Percentiles rank a stretch among this genome's conserved stretches.
phyloP scores from a whole-genome alignment of 352 stramenopile genomes.

The Phytophthora cactorum region DNA sequence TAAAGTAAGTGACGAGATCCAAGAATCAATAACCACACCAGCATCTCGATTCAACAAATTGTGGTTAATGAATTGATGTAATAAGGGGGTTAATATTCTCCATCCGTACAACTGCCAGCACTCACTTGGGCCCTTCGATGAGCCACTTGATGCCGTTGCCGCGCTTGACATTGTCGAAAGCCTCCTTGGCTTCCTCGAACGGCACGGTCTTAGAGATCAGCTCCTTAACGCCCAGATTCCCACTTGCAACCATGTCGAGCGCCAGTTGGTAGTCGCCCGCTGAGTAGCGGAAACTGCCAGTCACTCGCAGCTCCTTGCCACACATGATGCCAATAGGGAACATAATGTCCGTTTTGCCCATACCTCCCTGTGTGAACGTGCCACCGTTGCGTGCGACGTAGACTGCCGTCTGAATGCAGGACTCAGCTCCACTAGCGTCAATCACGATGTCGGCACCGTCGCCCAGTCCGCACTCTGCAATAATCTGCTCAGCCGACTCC shows the following conservation, averaged over 20 bases:
- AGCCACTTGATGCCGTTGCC: conserved; percentile 44
- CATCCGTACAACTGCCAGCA: neutral
- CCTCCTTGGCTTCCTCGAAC: conserved; percentile 39
- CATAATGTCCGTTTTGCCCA: conserved; percentile 35
- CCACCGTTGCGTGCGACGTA: conserved; percentile 31
- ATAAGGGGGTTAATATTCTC: neutral
- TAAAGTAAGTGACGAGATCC: too few relatives aligned
- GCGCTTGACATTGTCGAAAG: conserved; percentile 38
- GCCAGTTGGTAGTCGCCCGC: conserved; percentile 35
- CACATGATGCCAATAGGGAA: conserved; percentile 40
- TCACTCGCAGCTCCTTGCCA: conserved; percentile 35
- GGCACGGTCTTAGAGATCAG: conserved; percentile 34
- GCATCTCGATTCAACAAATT: neutral
- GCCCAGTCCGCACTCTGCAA: conserved; percentile 19
- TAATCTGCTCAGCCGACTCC: conserved; percentile 28
- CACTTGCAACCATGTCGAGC: conserved; percentile 35
- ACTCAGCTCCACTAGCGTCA: conserved; percentile 32
- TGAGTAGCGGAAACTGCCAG: conserved; percentile 38
- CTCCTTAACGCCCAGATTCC: conserved; percentile 33
- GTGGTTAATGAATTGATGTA: neutral
- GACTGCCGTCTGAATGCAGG: conserved; percentile 36
- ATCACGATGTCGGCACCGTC: conserved; percentile 37
- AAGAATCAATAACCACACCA: too few relatives aligned
- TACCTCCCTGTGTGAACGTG: conserved; percentile 34
- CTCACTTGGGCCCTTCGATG: conserved; percentile 39